Evolutionary conservation across 2,329 filamentous ascomycete species (phyloP).

Genomic region (Epichloe uncinata): DNA sequence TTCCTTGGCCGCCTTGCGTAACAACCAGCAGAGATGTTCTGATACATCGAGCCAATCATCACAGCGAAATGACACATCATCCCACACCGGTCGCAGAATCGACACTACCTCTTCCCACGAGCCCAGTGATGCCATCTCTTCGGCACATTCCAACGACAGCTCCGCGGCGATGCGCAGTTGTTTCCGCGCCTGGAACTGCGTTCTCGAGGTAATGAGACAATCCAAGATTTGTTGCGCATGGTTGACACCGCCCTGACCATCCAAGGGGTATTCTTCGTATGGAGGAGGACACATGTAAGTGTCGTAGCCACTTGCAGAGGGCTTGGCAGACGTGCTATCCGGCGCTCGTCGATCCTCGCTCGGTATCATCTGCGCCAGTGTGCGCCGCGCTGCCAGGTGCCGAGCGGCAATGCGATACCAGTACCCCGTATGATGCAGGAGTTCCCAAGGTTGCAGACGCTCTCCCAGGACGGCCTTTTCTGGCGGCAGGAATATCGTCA

Average conservation of each 20-base stretch:
- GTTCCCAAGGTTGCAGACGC: slow-evolving; percentile 47
- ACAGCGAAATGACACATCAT: slow-evolving; percentile 38
- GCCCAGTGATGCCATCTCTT: slow-evolving; percentile 36
- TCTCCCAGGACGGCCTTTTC: slow-evolving; percentile 47
- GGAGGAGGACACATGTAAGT: slow-evolving; percentile 54
- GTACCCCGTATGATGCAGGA: slow-evolving; percentile 52
- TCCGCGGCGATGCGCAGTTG: slow-evolving; percentile 43
- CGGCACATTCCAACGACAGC: slow-evolving; percentile 42
- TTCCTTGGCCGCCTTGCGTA: slow-evolving; percentile 42
- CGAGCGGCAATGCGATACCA: slow-evolving; percentile 50
- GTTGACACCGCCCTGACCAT: slow-evolving; percentile 33
- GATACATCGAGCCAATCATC: slow-evolving; percentile 48
- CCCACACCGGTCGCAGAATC: slow-evolving; percentile 44
- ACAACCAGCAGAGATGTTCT: slow-evolving; percentile 48
- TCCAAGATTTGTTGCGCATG: slow-evolving; percentile 43
- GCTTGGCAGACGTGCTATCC: slow-evolving; percentile 31
- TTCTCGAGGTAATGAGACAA: slow-evolving; percentile 34
- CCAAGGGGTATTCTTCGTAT: slow-evolving; percentile 43
- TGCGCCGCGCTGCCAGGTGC: slow-evolving; percentile 40
- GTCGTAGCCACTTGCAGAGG: slow-evolving; percentile 42
- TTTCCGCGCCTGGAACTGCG: slow-evolving; percentile 39
- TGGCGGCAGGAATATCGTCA: slow-evolving; percentile 36
- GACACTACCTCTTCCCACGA: slow-evolving; percentile 41
- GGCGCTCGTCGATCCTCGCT: slow-evolving; percentile 43
- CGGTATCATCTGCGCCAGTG: slow-evolving; percentile 41